These are phyloP conservation scores for Bonia amplexicaulis DNA, from an alignment of 176 grass and related monocot genomes.

Conservation along the genomic window DNA sequence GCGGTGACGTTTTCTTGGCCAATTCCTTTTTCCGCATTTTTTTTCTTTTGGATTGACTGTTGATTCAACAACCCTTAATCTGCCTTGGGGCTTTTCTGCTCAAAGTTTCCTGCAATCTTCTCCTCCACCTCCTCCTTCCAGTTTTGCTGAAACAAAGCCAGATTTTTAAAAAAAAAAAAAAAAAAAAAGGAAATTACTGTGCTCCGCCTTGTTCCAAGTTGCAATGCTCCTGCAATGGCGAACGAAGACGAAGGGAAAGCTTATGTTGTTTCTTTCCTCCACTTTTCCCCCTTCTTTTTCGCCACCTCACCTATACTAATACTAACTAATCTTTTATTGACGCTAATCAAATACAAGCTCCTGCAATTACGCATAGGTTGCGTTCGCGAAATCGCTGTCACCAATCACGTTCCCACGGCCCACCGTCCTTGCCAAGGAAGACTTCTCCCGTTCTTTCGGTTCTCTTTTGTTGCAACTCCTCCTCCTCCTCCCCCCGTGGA, in stretches of 20 bases:
- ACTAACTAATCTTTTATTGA: neutral
- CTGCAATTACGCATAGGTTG: neutral
- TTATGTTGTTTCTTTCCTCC: neutral
- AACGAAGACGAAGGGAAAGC: neutral
- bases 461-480: neutral
- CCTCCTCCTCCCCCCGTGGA: too few relatives aligned
- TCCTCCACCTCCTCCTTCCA: neutral
- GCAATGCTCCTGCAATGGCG: neutral
- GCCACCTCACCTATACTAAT: too few relatives aligned
- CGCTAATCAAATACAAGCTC: neutral
- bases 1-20: neutral
- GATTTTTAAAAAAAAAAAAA: too few relatives aligned
- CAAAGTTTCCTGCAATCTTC: neutral
- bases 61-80: neutral
- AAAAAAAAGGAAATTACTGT: too few relatives aligned
- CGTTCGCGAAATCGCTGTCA: neutral
- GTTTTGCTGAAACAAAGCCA: neutral
- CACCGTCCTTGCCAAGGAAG: neutral
- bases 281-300: neutral
- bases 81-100: neutral
- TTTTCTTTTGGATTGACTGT: neutral
- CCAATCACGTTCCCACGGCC: neutral
- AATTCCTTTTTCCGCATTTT: neutral
- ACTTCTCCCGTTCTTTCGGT: neutral
- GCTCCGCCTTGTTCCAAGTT: neutral